These are phyloP conservation scores for Pugionium cornutum DNA, from an alignment of 345 rosid genomes.

Conservation along the genomic window DNA sequence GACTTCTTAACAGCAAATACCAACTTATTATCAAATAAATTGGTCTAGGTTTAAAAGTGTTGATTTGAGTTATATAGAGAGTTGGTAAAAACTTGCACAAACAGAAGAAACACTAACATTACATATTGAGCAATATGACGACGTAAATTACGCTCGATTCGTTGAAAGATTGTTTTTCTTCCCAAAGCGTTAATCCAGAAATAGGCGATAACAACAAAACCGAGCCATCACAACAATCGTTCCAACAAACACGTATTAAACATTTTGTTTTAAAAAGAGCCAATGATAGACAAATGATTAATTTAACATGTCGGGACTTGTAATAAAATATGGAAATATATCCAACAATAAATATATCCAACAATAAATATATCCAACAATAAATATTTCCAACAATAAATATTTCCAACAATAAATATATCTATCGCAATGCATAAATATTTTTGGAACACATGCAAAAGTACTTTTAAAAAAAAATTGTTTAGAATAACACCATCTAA, in stretches of 20 bases:
- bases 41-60: slow-evolving; percentile 10
- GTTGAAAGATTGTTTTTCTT: background rate
- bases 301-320: background rate
- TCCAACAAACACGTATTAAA: slow-evolving; percentile 5
- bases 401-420: background rate
- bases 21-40: slow-evolving; percentile 27
- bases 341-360: too few relatives aligned
- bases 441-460: background rate
- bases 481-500: too few relatives aligned
- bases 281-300: background rate
- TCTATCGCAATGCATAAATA: background rate
- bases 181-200: slow-evolving; percentile 6
- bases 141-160: slow-evolving; percentile 25
- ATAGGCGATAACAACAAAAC: slow-evolving; percentile 19
- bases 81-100: background rate
- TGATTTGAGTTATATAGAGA: background rate
- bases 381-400: too few relatives aligned
- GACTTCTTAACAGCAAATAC: slow-evolving; percentile 5
- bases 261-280: slow-evolving; percentile 3
- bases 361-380: too few relatives aligned
- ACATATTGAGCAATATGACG: slow-evolving; percentile 9
- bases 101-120: background rate
- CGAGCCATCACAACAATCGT: background rate
- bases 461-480: too few relatives aligned
- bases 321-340: background rate